A percentile compares a stretch with the other conserved stretches of the same genome.
Evolutionary conservation across 1,284 basidiomycete species (phyloP).

Genomic region (Lignosus rhinocerotis): DNA sequence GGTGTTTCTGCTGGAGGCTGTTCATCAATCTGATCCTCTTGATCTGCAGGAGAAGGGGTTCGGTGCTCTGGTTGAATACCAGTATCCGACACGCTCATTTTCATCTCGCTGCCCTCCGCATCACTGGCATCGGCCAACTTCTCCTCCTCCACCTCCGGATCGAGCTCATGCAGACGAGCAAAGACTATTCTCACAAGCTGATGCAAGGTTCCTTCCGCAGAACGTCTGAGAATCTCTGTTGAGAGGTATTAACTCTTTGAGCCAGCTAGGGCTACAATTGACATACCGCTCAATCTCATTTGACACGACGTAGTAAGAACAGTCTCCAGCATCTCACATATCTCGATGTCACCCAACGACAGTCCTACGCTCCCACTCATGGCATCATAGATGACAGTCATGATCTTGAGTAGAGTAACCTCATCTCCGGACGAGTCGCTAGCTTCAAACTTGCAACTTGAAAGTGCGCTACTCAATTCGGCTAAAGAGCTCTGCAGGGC

Average conservation of each 20-base stretch:
- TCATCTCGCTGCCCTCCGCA: slow-evolving; percentile 54
- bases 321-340: slow-evolving; percentile 98
- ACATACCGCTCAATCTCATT: slow-evolving; percentile 85
- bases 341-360: slow-evolving; percentile 86
- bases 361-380: slow-evolving; percentile 69
- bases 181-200: slow-evolving; percentile 85
- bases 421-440: slow-evolving; percentile 96
- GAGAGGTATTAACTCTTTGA: slow-evolving; percentile 18
- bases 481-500: slow-evolving; percentile 68
- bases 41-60: not conserved
- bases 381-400: slow-evolving; percentile 88
- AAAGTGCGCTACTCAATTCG: slow-evolving; percentile 87
- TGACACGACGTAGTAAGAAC: slow-evolving; percentile 97
- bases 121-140: slow-evolving; percentile 55
- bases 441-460: slow-evolving; percentile 97
- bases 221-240: slow-evolving; percentile 84
- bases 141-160: slow-evolving; percentile 66
- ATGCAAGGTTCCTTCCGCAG: slow-evolving; percentile 96
- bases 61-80: slow-evolving; percentile 1
- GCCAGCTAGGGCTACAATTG: not conserved
- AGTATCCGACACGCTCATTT: slow-evolving; percentile 49
- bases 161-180: slow-evolving; percentile 66
- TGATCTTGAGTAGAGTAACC: slow-evolving; percentile 89
- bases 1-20: not conserved
- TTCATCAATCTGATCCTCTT: not conserved